phyloP scores from a whole-genome alignment of 306 rosid species.

The Astragalus glycyphyllos region DNA sequence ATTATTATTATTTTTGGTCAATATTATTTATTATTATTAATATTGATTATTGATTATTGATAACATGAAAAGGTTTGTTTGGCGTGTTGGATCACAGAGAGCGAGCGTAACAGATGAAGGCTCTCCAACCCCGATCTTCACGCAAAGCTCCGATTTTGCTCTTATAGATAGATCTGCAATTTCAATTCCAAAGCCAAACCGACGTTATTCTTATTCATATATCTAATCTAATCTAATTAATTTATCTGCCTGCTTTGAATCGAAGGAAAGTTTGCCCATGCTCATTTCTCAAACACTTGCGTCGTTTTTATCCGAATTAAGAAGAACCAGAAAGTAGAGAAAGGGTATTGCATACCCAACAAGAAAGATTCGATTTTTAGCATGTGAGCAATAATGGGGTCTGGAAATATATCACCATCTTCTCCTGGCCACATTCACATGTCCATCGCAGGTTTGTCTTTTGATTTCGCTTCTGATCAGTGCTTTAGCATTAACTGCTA shows the following conservation, averaged over 20 bases:
- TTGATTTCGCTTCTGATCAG: constrained; percentile 14
- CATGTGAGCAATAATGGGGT: constrained; percentile 49
- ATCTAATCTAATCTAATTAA: not conserved
- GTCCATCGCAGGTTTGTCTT: constrained; percentile 50
- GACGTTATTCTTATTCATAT: too few species aligned
- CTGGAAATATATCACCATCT: constrained; percentile 39
- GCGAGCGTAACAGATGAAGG: constrained; percentile 35
- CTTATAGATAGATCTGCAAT: not conserved
- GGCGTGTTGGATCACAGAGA: not conserved
- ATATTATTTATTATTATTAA: too few species aligned
- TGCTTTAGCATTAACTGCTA: constrained; percentile 4
- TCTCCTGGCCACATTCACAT: constrained; percentile 43
- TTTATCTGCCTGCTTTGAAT: not conserved
- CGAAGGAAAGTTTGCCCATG: not conserved
- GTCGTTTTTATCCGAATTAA: not conserved
- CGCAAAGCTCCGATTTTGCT: constrained; percentile 42
- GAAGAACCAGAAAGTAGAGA: not conserved
- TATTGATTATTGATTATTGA: not conserved
- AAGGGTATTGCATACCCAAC: constrained; percentile 26
- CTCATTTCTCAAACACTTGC: constrained; percentile 10
- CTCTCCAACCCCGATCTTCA: constrained; percentile 38
- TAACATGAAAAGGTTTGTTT: not conserved
- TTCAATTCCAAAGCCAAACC: too few species aligned
- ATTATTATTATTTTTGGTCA: too few species aligned
- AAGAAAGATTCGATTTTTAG: constrained; percentile 16